Base-by-base conservation (phyloP, 2,329 filamentous ascomycete species). In the Didymella glomerata region DNA sequence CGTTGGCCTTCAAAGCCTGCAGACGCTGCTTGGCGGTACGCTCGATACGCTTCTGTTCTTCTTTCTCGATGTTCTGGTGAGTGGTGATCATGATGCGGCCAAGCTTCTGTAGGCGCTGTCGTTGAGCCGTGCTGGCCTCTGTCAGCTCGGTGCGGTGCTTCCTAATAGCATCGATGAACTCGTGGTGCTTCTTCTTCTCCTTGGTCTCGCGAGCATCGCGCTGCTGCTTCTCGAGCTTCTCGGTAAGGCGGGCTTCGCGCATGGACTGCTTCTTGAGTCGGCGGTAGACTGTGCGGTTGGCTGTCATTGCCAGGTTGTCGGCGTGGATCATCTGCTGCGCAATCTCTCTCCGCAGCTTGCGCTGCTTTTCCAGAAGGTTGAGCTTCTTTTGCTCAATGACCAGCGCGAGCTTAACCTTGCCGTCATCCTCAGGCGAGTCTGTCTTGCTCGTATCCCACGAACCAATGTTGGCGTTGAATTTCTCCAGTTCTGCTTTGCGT, bases 181-280 rank as follows among this genome's bases (percentile, higher is more conserved):
- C 94, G 61, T 85, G 87, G 74, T 98, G 94, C 81, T 96, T 97
- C 87, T 96, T 95, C 88, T 96, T 97, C 81, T 99, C 95, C 63
- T 96, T 91, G 66, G 91, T 92, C 81, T 98, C 94, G 58, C 95
- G 91, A 41, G 93, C 94, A 77, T 98, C 94, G 57, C 95, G 92
- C 77, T 99, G 95, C 77, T 99, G 93, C 81, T 98, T 98, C 86
- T 99, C 95, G 2, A 99, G 87, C 79, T 97, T 99, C 85, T 99
- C 95, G 0, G 95, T 99, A 66, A 99, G 96, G 57, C 94, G 90
- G 56, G 95, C 95, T 80, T 99, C 95, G 34, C 94, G 90, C 48
- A 98, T 85, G 48, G 90, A 96, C 78, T 97, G 94, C 82, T 97
- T 98, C 89, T 99, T 99, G 83, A 95, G 90, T 49, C 95, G 89